Evolutionary conservation across 2,329 filamentous ascomycete species (phyloP), one percentile per base, ranked within the genome.

Genomic region (Monosporascus sp.): DNA sequence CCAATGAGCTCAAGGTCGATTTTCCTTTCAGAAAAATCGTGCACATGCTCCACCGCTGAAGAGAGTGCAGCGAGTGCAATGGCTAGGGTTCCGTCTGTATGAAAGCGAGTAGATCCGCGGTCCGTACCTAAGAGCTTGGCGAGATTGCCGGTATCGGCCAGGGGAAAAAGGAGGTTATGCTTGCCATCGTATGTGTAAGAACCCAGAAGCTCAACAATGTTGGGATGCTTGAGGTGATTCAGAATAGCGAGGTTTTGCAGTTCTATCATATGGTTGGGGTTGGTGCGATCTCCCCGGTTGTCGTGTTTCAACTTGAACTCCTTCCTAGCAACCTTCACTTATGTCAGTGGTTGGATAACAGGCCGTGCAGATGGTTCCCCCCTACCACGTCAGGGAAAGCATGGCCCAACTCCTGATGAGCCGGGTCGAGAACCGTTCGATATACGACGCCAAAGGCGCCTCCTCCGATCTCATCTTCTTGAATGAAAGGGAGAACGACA

Each of bases 171-270:
- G 17, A 54, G 48, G n/a, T 35, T 51, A 18, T 50, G 37, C 20
- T 38, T 51, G 6, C 20, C 52, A 14, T 45, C 20, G 3, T 51
- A 37, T 2, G 25, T 45, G 25, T 43, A 54, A 5, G 52, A 54
- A 25, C 35, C 22, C 22, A 51, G 38, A 38, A 54, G 52, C 14
- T 51, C 48, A 20, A 51, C 48, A 14, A 54, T 51, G 31, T 51
- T 54, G 25, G 48, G 48, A 22, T 54, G 52, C 22, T 51, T 50
- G 14, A 54, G 41, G 18, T 54, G 45, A 24, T 51, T 54, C 7
- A 54, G 48, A 27, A 50, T 51, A 5, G 52, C 8, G 3, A 54
- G 48, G 20, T 54, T 50, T 25, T 47, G 48, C 18, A 50, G 48
- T 25, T 51, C 48, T 25, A 43, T 51, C n/a, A 11, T 15, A 31